Evolutionary conservation across 2,329 filamentous ascomycete species (phyloP), one percentile per base, ranked within the genome.

Genomic region (Cladosporium cucumerinum): DNA sequence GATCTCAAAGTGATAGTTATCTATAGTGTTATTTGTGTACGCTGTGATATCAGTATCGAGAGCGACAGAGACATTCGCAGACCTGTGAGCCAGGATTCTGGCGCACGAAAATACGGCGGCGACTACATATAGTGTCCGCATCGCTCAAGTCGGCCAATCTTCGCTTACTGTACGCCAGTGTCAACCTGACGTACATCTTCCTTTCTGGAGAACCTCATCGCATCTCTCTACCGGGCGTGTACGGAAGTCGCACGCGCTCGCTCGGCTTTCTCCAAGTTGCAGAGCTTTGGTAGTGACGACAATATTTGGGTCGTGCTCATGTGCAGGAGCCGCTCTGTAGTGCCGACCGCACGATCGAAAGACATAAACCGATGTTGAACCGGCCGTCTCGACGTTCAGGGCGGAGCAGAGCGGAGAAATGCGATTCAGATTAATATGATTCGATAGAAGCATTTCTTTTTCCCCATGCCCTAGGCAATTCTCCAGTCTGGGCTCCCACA

Each of bases 401-500:
- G 39, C 39, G 26, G 51, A 18, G 51, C 3, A 32, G 51, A 10
- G 51, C 51, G 51, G 51, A 54, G 51, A 54, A 54, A 54, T 28
- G 30, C 48, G 25, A 46, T 2, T 46, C 39, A 46, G 8, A n/a
- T 46, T 3, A 23, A 18, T 0, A 26, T 32, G 39, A 46, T 46
- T 46, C 39, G 39, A 46, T 46, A 46, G 39, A 46, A 21, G 39
- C 39, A 46, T 46, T 46, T 46, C 12, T 23, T 21, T 30, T 54
- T 54, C 51, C 51, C 51, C 51, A 32, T 54, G 26, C 51, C 18
- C 51, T 54, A 54, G 48, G 14, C 48, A 51, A 51, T 25, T 26
- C 51, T 54, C 51, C 51, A 54, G 51, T 54, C 51, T 54, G 25
- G 51, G 51, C 51, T 54, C 51, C 51, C 51, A 32, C 51, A 54